A percentile compares a stretch with the other conserved stretches of the same genome.
These are phyloP conservation scores for Leccinum pseudoinsigne DNA, from an alignment of 1,284 basidiomycete genomes.

Conservation along the genomic window DNA sequence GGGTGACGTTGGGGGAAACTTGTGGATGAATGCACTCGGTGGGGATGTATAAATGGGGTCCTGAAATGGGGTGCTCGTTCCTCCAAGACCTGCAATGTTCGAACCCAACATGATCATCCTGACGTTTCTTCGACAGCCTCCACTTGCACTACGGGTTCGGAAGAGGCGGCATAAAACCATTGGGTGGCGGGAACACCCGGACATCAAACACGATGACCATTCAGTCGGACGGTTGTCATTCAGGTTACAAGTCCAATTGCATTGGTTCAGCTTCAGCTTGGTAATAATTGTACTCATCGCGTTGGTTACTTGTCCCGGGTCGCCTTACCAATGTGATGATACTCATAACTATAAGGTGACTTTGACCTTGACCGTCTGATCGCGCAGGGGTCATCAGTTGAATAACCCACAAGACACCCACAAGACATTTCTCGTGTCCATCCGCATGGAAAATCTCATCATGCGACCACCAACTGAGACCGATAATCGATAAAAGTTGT, in stretches of 20 bases:
- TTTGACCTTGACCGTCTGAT: neutral
- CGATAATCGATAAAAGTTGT: too few species aligned
- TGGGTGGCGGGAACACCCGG: neutral
- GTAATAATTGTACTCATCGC: neutral
- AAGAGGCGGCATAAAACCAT: neutral
- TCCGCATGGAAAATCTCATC: neutral
- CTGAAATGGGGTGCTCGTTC: conserved; percentile 2
- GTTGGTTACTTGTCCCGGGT: neutral
- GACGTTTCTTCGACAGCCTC: neutral
- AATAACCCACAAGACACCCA: neutral
- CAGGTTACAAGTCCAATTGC: neutral
- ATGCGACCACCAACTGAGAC: too few species aligned
- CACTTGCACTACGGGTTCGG: neutral
- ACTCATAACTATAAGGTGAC: neutral
- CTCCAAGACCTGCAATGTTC: conserved; percentile 4
- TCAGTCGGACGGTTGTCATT: neutral
- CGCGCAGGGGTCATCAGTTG: neutral
- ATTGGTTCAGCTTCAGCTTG: neutral
- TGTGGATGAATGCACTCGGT: conserved; percentile 62
- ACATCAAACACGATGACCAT: neutral
- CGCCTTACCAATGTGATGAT: neutral
- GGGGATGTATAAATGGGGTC: conserved; percentile 17
- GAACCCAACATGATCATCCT: neutral
- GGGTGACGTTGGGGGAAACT: conserved; percentile 64
- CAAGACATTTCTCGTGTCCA: neutral